Evolutionary conservation across 768 basidiomycete genomes (phyloP), one percentile per base, ranked within the genome.

Genomic region (Paxillus involutus): DNA sequence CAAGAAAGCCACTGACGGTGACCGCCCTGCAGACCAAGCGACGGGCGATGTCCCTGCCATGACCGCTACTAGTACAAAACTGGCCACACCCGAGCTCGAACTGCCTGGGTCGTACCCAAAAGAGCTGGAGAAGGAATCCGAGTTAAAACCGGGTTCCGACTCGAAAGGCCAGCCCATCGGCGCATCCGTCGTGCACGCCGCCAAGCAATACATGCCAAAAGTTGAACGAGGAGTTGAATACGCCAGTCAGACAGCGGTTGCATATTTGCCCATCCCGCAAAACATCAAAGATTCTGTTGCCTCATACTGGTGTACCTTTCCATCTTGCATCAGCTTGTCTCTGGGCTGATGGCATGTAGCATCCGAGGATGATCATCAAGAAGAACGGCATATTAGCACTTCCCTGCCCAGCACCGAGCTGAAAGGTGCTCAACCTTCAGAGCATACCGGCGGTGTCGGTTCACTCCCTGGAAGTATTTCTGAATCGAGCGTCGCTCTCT

Each of bases 401-500:
- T 72, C 75, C 12, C 51, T 77, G 41, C 75, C 76, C 2, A 74
- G 75, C 17, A 57, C 61, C 16, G 71, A 75, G 46, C 50, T 64
- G 11, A 62, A 63, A 26, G 74, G 74, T 0, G 61, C 67, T 24
- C 64, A 60, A 24, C 71, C 77, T 1, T 53, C 44, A 1, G 73
- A 74, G 44, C 70, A 57, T 40, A 58, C 57, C 0, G 69, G 63
- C 6, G 83, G 81, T 14, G 76, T 78, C 2, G 80, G 81, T 9
- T 73, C 80, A 0, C 73, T 83, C 13, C 80, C 81, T 0, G 82
- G 81, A 12, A 67, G 66, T 29, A 51, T 65, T 12, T 71, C 69
- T 19, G 82, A 84, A 58, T 63, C 71, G 9, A 75, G 72, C 5
- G 78, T 83, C 10, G 77, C 80, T 4, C 70, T 73, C 43, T 63